Percentiles rank a stretch among this genome's conserved stretches.
Conservation (phyloP, 2,329 filamentous ascomycete species). For the Talaromyces pinophilus region DNA sequence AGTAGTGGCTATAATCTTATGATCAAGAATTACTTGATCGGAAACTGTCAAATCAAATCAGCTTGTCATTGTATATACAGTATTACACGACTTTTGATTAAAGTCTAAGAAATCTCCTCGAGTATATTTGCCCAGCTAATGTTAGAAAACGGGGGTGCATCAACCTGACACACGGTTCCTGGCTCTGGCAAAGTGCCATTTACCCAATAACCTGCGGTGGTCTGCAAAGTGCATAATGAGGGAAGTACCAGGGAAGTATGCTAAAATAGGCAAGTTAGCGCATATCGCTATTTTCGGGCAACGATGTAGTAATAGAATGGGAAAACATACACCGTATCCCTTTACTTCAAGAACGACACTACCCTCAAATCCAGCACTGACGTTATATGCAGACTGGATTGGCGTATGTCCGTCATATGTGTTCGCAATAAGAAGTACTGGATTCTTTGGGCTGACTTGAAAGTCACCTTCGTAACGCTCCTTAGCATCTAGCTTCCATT, state of each 20-base stretch:
- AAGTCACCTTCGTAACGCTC: no score
- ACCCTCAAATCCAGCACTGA: conserved; percentile 28
- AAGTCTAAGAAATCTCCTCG: not conserved
- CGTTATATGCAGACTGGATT: conserved; percentile 28
- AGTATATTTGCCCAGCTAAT: conserved; percentile 8
- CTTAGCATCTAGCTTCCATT: no score
- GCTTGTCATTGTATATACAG: not conserved
- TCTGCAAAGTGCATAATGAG: conserved; percentile 36
- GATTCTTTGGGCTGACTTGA: no score
- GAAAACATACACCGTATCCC: conserved; percentile 28
- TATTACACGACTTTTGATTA: not conserved
- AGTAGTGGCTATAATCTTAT: no score
- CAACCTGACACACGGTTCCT: conserved; percentile 35
- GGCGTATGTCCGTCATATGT: conserved; percentile 25
- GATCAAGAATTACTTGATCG: not conserved
- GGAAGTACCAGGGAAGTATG: conserved; percentile 27
- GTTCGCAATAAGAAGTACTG: no score
- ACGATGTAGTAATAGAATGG: not conserved
- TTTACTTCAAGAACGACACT: conserved; percentile 31
- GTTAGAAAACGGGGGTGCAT: not conserved
- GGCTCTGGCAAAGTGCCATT: conserved; percentile 39
- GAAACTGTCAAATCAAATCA: not conserved
- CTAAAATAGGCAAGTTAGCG: not conserved
- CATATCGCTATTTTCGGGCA: not conserved
- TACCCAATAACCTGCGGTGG: conserved; percentile 36